Evolutionary conservation across 768 basidiomycete genomes (phyloP).

Genomic region (Tubosaeta sp.): DNA sequence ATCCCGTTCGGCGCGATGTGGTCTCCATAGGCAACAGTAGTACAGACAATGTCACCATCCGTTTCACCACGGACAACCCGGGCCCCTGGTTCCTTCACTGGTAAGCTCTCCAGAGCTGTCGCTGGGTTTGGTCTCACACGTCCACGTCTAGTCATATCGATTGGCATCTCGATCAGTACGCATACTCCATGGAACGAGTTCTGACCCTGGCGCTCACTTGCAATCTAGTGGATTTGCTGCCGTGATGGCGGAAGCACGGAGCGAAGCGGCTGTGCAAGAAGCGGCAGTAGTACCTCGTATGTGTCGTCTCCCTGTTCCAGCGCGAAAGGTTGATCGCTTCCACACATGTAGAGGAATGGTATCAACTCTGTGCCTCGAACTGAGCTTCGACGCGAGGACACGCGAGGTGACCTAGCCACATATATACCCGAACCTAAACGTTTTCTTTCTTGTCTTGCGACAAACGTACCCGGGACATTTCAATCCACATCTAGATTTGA

Average conservation of each 20-base stretch:
- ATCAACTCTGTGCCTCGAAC: background rate
- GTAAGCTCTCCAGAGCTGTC: constrained; percentile 2
- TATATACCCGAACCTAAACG: too few species aligned
- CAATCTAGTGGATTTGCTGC: constrained; percentile 14
- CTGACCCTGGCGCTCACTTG: background rate
- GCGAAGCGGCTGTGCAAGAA: constrained; percentile 1
- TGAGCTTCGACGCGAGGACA: too few species aligned
- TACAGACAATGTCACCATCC: constrained; percentile 44
- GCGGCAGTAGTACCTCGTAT: background rate
- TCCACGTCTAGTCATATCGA: constrained; percentile 12
- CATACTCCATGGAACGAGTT: background rate
- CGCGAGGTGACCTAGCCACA: too few species aligned
- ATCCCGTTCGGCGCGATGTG: constrained; percentile 31
- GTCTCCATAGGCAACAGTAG: constrained; percentile 18
- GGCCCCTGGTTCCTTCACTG: constrained; percentile 52
- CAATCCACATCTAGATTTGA: too few species aligned
- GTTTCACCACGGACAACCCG: constrained; percentile 59
- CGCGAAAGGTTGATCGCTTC: background rate
- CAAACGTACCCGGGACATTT: too few species aligned
- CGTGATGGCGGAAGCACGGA: constrained; percentile 14
- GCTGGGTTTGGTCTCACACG: background rate
- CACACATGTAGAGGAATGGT: background rate
- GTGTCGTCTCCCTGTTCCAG: background rate
- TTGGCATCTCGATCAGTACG: constrained; percentile 17
- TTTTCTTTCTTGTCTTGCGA: too few species aligned